Evolutionary conservation across 2,329 filamentous ascomycete species (phyloP).

Genomic region (Ophiostoma novo-ulmi): DNA sequence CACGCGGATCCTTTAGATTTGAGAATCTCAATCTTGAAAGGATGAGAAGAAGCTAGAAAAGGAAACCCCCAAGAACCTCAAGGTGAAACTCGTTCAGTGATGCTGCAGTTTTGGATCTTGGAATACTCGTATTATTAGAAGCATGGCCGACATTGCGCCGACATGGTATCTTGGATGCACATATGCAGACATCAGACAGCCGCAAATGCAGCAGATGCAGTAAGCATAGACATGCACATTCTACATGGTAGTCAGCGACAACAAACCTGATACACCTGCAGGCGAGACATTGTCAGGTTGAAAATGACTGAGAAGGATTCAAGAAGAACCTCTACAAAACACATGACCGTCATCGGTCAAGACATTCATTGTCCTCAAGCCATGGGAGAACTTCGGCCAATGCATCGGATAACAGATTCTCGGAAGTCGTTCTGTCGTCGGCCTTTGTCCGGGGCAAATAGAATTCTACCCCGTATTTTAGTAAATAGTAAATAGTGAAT

Average conservation of each 20-base stretch:
- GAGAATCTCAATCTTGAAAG: no score
- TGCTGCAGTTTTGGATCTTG: not conserved
- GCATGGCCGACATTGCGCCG: slow-evolving; percentile 1
- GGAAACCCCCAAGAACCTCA: no score
- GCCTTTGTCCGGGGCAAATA: not conserved
- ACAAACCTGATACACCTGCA: not conserved
- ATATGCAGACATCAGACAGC: not conserved
- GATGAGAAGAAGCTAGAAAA: no score
- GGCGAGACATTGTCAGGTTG: slow-evolving; percentile 2
- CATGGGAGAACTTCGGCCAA: not conserved
- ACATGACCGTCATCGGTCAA: not conserved
- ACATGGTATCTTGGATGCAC: not conserved
- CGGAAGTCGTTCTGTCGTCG: slow-evolving; percentile 5
- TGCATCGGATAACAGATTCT: not conserved
- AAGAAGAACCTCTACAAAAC: not conserved
- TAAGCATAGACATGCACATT: no score
- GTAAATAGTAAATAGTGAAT: not conserved
- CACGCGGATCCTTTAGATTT: not conserved
- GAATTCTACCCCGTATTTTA: not conserved
- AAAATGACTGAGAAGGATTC: not conserved
- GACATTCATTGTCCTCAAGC: not conserved
- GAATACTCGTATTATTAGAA: not conserved
- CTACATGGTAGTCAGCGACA: not conserved
- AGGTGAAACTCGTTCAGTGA: not conserved
- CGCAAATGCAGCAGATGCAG: not conserved